A percentile compares a stretch with the other conserved stretches of the same genome.
Evolutionary conservation across 495 filamentous ascomycete species (phyloP).

Genomic region (Aspergillus affinis): DNA sequence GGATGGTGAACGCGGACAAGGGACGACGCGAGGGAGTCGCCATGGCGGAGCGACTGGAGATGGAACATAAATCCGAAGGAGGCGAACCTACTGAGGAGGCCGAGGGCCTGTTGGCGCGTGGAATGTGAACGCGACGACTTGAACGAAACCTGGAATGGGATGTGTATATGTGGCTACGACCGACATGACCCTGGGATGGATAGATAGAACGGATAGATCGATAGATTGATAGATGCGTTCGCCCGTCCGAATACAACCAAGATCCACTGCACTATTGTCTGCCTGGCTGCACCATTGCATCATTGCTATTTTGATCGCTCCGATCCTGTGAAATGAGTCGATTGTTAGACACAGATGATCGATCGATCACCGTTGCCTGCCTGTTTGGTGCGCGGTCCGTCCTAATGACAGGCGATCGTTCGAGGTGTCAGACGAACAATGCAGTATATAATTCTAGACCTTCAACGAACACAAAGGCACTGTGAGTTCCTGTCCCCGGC

Average conservation of each 20-base stretch:
- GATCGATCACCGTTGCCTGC: conserved; percentile 2
- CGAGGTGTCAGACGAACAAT: neutral
- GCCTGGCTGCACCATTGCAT: conserved; percentile 4
- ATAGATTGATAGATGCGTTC: conserved; percentile 4
- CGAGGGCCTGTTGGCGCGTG: conserved; percentile 30
- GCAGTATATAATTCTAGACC: neutral
- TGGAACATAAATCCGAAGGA: conserved; percentile 2
- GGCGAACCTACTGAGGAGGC: conserved; percentile 27
- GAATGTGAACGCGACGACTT: conserved; percentile 4
- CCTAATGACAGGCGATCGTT: neutral
- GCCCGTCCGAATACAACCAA: conserved; percentile 4
- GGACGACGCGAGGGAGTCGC: conserved; percentile 68
- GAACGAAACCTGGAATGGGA: conserved; percentile 1
- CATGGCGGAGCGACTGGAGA: conserved; percentile 58
- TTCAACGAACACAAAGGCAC: neutral
- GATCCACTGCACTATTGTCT: neutral
- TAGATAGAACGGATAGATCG: neutral
- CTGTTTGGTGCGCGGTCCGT: neutral
- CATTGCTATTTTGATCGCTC: neutral
- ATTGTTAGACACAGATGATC: neutral
- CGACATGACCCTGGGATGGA: neutral
- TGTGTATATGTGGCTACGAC: neutral
- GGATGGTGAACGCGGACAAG: conserved; percentile 75
- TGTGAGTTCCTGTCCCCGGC: neutral
- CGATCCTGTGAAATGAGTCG: conserved; percentile 4